These are phyloP conservation scores for Chaetomium fimeti DNA, from an alignment of 495 filamentous ascomycete genomes.

Conservation along the genomic window DNA sequence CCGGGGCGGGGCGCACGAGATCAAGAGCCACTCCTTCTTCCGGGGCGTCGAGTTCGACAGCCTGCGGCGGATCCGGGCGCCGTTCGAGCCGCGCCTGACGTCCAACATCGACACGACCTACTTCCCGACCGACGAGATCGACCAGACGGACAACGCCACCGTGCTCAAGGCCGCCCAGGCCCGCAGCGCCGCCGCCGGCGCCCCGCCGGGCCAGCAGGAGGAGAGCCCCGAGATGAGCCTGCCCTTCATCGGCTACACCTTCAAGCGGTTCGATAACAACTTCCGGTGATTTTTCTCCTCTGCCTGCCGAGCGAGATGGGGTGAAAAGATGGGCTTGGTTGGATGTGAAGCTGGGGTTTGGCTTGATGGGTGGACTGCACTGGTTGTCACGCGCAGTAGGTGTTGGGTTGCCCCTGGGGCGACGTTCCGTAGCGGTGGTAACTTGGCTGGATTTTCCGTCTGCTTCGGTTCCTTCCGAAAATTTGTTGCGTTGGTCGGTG, in stretches of 20 bases:
- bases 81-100: conserved; percentile 88
- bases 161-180: conserved; percentile 65
- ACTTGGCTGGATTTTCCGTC: background rate
- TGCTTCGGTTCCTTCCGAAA: background rate
- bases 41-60: conserved; percentile 90
- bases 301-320: background rate
- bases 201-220: conserved; percentile 32
- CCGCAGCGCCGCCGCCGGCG: conserved; percentile 32
- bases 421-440: background rate
- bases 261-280: conserved; percentile 92
- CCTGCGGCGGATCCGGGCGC: conserved; percentile 85
- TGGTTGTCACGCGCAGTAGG: background rate
- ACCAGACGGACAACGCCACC: conserved; percentile 82
- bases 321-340: background rate
- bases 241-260: conserved; percentile 98
- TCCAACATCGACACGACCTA: conserved; percentile 96
- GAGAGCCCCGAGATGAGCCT: conserved; percentile 81
- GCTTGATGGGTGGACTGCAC: background rate
- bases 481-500: background rate
- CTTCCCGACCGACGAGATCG: conserved; percentile 97
- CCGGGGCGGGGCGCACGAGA: conserved; percentile 76
- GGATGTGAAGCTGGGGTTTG: background rate
- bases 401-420: background rate
- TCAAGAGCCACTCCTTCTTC: conserved; percentile 95
- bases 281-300: conserved; percentile 43